Base-by-base conservation (phyloP, 2,329 filamentous ascomycete species). In the Pseudogymnoascus sp. region DNA sequence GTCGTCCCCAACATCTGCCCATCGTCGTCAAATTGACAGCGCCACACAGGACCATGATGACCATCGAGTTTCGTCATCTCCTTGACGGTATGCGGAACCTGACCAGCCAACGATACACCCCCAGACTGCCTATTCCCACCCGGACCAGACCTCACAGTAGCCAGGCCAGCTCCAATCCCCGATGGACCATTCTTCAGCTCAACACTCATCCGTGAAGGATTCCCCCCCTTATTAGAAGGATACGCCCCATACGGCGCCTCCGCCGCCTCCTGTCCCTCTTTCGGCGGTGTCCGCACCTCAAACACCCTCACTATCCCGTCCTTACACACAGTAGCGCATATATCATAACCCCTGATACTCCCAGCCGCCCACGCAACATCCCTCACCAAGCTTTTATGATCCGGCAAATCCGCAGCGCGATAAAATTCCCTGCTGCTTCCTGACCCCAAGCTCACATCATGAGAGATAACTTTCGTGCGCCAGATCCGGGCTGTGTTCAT, bases 291-390 rank as follows among this genome's bases (percentile, higher is more conserved):
- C 37, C 87, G 85, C 16, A 96, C 75, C 69, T 93, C 87, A 71
- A 96, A 96, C n/a, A 99, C 88, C 41, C 93, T 84, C 41, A 97
- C 86, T 69, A 86, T 88, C 2, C 95, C 93, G 72, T 99, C 95
- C 74, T 96, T 96, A 72, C 91, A 95, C 2, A 92, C 93, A 5
- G 93, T 96, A 2, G 93, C 95, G 69, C 97, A 83, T 63, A 93
- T 83, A 74, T 99, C 95, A 73, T 91, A 93, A 1, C 93, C 93
- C 40, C 93, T 81, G 69, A 96, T 91, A 67, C 92, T 96, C 11
- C 92, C 93, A 58, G 92, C 89, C 0, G 93, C 91, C 95, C 95
- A 99, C 1, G 91, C 88, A 1, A 97, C 84, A 73, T 97, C 93
- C 58, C 93, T 83, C 5, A 97, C 89, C 40, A 97, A 81, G 0